phyloP scores from a whole-genome alignment of 2,329 filamentous ascomycete genomes.

The Diaporthe batatas region DNA sequence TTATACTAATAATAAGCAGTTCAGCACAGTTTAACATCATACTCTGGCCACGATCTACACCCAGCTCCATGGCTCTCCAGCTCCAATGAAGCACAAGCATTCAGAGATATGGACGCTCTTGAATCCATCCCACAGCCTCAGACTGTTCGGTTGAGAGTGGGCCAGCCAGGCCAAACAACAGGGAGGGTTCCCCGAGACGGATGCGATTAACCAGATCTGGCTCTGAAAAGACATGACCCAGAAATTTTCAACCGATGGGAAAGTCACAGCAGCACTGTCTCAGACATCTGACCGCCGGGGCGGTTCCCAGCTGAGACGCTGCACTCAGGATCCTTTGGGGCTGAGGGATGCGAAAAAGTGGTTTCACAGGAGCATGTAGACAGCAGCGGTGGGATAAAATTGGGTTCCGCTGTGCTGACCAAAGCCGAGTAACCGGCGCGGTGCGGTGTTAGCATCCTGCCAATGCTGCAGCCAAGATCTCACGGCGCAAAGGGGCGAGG shows the following conservation, averaged over 20 bases:
- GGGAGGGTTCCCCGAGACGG: background rate
- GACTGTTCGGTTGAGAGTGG: too few species aligned
- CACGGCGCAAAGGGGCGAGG: background rate
- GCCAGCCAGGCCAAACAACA: background rate
- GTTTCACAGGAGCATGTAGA: background rate
- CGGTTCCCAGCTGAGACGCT: too few species aligned
- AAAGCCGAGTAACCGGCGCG: background rate
- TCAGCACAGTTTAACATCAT: too few species aligned
- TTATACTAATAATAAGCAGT: too few species aligned
- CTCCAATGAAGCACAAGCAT: too few species aligned
- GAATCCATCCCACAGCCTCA: too few species aligned
- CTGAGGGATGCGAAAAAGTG: background rate
- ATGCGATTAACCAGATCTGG: background rate
- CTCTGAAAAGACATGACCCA: background rate
- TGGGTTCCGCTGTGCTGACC: background rate
- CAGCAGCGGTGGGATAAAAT: background rate
- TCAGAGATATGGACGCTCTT: too few species aligned
- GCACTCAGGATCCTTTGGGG: background rate
- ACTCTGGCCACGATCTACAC: accelerated
- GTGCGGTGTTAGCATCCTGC: background rate
- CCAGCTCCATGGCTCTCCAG: too few species aligned
- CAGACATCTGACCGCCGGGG: background rate
- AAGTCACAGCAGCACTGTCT: background rate
- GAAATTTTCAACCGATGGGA: background rate
- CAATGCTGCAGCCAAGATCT: conserved; percentile 32